Conservation (phyloP, 768 basidiomycete genomes). For the Amanita muscaria region DNA sequence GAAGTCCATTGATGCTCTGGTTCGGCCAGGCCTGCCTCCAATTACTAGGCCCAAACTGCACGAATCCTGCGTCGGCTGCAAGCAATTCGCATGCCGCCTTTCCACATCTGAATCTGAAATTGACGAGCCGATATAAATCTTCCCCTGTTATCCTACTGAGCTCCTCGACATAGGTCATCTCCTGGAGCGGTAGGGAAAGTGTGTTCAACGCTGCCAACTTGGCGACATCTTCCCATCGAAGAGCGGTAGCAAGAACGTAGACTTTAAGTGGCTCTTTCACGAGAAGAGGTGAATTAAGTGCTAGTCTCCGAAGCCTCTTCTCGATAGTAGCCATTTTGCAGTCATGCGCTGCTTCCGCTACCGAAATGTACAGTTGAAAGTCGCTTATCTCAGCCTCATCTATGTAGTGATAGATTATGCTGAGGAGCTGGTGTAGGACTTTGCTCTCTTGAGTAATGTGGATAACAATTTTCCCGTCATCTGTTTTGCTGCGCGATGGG, state of each 20-base stretch:
- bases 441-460: background rate
- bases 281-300: background rate
- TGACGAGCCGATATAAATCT: background rate
- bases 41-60: too few relatives aligned
- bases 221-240: background rate
- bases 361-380: background rate
- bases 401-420: background rate
- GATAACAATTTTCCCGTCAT: slow-evolving; percentile 1
- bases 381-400: background rate
- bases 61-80: too few relatives aligned
- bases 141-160: background rate
- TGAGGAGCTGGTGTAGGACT: background rate
- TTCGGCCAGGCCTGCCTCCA: too few relatives aligned
- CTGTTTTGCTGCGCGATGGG: background rate
- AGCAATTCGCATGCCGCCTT: background rate
- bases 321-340: slow-evolving; percentile 1
- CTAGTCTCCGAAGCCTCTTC: background rate
- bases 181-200: background rate
- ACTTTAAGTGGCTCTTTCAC: background rate
- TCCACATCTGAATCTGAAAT: slow-evolving; percentile 1
- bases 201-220: background rate
- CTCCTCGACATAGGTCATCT: background rate
- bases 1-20: too few relatives aligned
- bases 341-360: background rate
- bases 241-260: background rate